Evolutionary conservation across 345 rosid genomes (phyloP), one percentile per base, ranked within the genome.

Genomic region (Populus nigra): DNA sequence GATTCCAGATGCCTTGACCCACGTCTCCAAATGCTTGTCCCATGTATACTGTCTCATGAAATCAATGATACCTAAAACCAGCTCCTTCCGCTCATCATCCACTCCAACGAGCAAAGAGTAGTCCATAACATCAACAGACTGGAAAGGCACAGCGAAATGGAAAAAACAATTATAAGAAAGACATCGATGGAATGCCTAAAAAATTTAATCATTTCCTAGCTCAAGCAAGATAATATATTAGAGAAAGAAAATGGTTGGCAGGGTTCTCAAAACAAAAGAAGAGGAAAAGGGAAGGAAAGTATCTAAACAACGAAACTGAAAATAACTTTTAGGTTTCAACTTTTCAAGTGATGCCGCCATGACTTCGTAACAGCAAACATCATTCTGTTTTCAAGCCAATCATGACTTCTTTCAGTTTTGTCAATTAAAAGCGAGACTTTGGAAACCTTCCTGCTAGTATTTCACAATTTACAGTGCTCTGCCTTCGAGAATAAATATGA

Each of bases 1-100:
- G 63, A 94, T 90, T 41, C 97, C 97, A 1, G 95, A 82, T 18
- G 97, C 92, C 85, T 96, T 96, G 3, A 96, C 94, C 99, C 97
- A 94, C 17, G 99, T 92, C 91, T 96, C 99, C 79, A 96, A 84
- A 55, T 96, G 98, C 87, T 96, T 96, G 85, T 96, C 99, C 99
- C 99, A 96, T 71, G 99, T 96, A 84, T 96, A 96, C 74, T 96
- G 97, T 87, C 99, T 89, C 92, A 94, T 88, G 91, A 88, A 94
- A 87, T 96, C 99, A 15, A 96, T 96, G 78, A 96, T 96, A 53
- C 99, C 99, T 67, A 96, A 69, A 57, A 96, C 98, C 79, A 96
- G 88, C 80, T 94, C 99, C 66, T 94, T 91, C 39, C 88, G 85
- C 83, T 92, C 98, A 15, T 88, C 88, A 16, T 96, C 99, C 82